phyloP scores from a whole-genome alignment of 495 filamentous ascomycete genomes.

The Podospora pseudoanserina region DNA sequence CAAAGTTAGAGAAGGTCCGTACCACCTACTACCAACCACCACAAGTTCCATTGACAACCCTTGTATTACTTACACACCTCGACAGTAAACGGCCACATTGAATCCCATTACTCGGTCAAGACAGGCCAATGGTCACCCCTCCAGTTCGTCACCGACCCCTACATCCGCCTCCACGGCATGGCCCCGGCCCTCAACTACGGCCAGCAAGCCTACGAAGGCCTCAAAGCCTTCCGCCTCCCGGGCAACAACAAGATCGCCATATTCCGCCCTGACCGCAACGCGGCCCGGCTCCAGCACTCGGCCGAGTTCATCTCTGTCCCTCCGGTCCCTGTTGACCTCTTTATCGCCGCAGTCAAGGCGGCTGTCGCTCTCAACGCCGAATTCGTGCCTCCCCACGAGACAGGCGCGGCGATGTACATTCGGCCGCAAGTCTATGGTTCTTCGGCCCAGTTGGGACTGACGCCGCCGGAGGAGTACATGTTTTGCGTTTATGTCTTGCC shows the following conservation, averaged over 20 bases:
- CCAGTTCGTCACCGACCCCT: constrained; percentile 70
- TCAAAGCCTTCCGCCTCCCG: constrained; percentile 83
- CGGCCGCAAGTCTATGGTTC: constrained; percentile 83
- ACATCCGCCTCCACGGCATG: constrained; percentile 82
- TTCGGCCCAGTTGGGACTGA: constrained; percentile 73
- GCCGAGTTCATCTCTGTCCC: constrained; percentile 78
- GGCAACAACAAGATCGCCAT: constrained; percentile 59
- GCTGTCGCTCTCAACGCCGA: constrained; percentile 83
- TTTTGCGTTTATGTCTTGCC: constrained; percentile 83
- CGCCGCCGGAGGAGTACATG: constrained; percentile 81
- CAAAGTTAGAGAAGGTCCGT: constrained; percentile 76
- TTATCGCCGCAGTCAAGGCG: constrained; percentile 67
- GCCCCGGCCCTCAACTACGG: constrained; percentile 88
- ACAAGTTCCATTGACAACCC: not conserved
- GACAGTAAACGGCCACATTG: constrained; percentile 72
- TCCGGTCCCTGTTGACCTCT: constrained; percentile 65
- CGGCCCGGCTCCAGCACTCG: constrained; percentile 72
- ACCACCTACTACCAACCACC: not conserved
- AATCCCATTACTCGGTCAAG: constrained; percentile 65
- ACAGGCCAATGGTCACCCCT: constrained; percentile 73
- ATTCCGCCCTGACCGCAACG: constrained; percentile 80
- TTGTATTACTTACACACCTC: not conserved
- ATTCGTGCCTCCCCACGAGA: constrained; percentile 79
- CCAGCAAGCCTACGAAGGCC: constrained; percentile 88
- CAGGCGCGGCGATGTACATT: constrained; percentile 84